These are phyloP conservation scores for Sporisorium iseilematis-ciliati DNA, from an alignment of 1,284 basidiomycete species.

Conservation along the genomic window DNA sequence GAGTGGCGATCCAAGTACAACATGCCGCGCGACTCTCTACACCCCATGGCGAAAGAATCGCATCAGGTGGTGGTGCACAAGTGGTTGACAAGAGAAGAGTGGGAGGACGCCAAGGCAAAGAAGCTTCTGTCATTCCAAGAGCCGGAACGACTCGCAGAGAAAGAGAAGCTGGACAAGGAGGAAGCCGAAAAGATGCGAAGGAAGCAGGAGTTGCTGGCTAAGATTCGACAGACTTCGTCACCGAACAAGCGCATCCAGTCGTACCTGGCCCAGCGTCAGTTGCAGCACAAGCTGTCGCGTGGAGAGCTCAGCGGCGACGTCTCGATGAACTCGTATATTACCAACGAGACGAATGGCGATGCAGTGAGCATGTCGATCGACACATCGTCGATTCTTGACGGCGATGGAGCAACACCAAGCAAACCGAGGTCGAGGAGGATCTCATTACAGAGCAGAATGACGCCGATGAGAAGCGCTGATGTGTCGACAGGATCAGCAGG, in stretches of 20 bases:
- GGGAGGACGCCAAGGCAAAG: slow-evolving; percentile 58
- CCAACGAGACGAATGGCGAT: slow-evolving; percentile 24
- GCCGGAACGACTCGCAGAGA: slow-evolving; percentile 41
- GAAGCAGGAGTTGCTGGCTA: slow-evolving; percentile 47
- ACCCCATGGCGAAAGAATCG: slow-evolving; percentile 58
- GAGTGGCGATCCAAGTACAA: slow-evolving; percentile 62
- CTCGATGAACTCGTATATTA: slow-evolving; percentile 21
- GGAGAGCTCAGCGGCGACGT: slow-evolving; percentile 32
- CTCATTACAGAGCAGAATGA: slow-evolving; percentile 31
- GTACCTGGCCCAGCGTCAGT: slow-evolving; percentile 25
- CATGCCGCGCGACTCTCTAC: slow-evolving; percentile 62
- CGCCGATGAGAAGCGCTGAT: slow-evolving; percentile 9
- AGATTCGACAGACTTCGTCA: slow-evolving; percentile 44
- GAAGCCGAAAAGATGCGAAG: slow-evolving; percentile 44
- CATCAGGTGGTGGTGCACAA: slow-evolving; percentile 55
- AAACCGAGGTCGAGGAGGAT: slow-evolving; percentile 35
- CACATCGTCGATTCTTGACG: slow-evolving; percentile 10
- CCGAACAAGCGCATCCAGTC: slow-evolving; percentile 45
- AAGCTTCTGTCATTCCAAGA: slow-evolving; percentile 62
- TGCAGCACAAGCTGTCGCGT: slow-evolving; percentile 25
- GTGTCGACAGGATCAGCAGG: background rate
- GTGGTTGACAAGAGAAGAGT: slow-evolving; percentile 60
- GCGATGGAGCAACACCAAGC: slow-evolving; percentile 16
- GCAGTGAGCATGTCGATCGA: slow-evolving; percentile 33
- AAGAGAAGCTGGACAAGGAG: slow-evolving; percentile 35